Conservation (phyloP, 1,139 yeast genomes). For the Suhomyces panamericanus region DNA sequence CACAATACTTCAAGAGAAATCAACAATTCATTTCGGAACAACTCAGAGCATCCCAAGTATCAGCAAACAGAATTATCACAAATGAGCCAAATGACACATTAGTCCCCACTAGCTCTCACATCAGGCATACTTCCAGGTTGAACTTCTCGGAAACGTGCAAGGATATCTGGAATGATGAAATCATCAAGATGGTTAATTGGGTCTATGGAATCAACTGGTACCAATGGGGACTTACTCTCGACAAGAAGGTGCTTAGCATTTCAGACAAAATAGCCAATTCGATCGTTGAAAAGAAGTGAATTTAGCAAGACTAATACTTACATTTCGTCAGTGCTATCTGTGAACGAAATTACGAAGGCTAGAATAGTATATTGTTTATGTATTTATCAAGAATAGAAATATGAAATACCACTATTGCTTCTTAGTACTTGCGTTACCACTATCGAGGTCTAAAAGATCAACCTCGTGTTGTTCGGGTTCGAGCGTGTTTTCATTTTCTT, state of each 20-base stretch:
- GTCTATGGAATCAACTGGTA: conserved; percentile 57
- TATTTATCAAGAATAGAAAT: not conserved
- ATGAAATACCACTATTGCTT: too few relatives aligned
- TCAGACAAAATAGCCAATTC: conserved; percentile 32
- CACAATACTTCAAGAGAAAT: conserved; percentile 54
- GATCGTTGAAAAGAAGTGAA: conserved; percentile 23
- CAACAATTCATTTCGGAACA: conserved; percentile 48
- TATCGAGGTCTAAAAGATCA: not conserved
- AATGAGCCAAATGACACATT: conserved; percentile 37
- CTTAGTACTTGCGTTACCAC: too few relatives aligned
- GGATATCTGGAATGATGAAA: conserved; percentile 82
- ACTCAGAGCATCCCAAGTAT: conserved; percentile 48
- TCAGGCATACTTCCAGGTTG: conserved; percentile 25
- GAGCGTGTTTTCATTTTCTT: not conserved
- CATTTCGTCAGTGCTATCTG: too few relatives aligned
- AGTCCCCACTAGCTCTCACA: conserved; percentile 45
- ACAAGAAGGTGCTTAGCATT: conserved; percentile 33
- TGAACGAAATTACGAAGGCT: not conserved
- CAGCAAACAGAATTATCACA: conserved; percentile 51
- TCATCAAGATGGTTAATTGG: conserved; percentile 67
- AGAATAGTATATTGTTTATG: not conserved
- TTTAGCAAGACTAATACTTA: too few relatives aligned
- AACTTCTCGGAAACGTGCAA: conserved; percentile 60
- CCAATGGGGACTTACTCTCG: conserved; percentile 40
- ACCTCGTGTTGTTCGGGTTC: not conserved